Evolutionary conservation across 1,139 yeast species (phyloP), one percentile per base, ranked within the genome.

Genomic region (Yamadazyma epiphylla): DNA sequence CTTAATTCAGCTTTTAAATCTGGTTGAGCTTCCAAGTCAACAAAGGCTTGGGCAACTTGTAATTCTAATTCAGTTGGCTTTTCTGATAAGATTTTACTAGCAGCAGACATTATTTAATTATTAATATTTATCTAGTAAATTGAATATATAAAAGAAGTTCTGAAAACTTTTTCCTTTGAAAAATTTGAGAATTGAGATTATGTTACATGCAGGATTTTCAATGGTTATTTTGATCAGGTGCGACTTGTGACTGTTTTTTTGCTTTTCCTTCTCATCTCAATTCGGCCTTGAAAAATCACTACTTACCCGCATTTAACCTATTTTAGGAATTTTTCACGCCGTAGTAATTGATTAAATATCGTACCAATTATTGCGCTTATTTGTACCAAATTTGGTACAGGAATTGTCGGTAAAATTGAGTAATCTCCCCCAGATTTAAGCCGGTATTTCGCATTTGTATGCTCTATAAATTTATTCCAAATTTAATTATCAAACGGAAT

Each of bases 31-130:
- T 94, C 98, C 73, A 91, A 82, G 78, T 91, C 99, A 63, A 82
- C 70, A 70, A 91, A 87, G 61, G 98, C 96, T 80, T 91, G 97
- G 61, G 96, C 97, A 68, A 91, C 95, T 79, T 91, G 95, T 74
- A 91, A 87, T 79, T 91, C 99, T 74, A 91, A 87, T 77, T 91
- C 97, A 67, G 91, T 69, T 75, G 97, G 97, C 64, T 80, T 80
- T 65, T 80, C 80, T 58, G 84, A 76, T 71, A 88, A 81, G 74
- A 91, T 81, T 82, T 94, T 91, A 71, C 86, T 78, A 71, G 87
- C 86, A 65, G 95, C 94, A 72, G 96, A 87, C 96, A 88, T 88
- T 17, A 5, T 23, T 13, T 24, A 24, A 17, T 17, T 17, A 17
- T 27, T 22, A 24, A 22, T 17, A 27, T 28, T 27, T 22, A 22